Conservation (phyloP, 768 basidiomycete genomes). For the Russula olivacea region DNA sequence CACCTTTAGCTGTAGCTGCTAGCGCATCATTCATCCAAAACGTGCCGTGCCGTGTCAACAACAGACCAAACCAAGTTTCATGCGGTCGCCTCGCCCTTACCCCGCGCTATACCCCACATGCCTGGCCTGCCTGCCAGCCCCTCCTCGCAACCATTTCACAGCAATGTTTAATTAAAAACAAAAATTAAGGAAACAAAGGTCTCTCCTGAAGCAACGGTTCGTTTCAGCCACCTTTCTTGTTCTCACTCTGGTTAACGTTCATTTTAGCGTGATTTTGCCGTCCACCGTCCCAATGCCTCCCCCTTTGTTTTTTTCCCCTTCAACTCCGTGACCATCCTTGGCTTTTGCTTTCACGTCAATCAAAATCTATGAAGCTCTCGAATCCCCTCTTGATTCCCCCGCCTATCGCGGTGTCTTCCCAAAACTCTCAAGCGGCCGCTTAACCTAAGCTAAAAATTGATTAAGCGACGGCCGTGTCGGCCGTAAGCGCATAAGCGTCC, state of each 20-base stretch:
- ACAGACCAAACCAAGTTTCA: not conserved
- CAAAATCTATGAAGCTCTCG: not conserved
- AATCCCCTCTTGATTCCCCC: not conserved
- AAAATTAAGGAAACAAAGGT: conserved; percentile 3
- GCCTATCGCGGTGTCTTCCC: conserved; percentile 11
- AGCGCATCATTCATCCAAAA: not conserved
- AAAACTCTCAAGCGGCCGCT: conserved; percentile 11
- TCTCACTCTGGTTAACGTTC: conserved; percentile 11
- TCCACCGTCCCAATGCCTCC: too few species aligned
- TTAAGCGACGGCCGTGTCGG: conserved; percentile 10
- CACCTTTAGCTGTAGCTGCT: not conserved
- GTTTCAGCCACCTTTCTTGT: conserved; percentile 21
- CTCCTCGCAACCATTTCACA: conserved; percentile 7
- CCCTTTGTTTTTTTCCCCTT: too few species aligned
- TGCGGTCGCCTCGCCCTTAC: not conserved
- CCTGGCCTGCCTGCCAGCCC: too few species aligned
- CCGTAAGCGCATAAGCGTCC: conserved; percentile 11
- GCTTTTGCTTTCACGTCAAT: not conserved
- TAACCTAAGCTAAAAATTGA: conserved; percentile 20
- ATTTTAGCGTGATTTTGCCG: not conserved
- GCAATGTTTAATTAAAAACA: not conserved
- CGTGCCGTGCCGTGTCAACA: not conserved
- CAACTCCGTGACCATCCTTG: conserved; percentile 6
- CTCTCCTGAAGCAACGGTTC: conserved; percentile 4
- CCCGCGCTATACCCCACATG: conserved; percentile 23